These are phyloP conservation scores for Paecilomyces variotii DNA, from an alignment of 2,329 filamentous ascomycete genomes.

Conservation along the genomic window DNA sequence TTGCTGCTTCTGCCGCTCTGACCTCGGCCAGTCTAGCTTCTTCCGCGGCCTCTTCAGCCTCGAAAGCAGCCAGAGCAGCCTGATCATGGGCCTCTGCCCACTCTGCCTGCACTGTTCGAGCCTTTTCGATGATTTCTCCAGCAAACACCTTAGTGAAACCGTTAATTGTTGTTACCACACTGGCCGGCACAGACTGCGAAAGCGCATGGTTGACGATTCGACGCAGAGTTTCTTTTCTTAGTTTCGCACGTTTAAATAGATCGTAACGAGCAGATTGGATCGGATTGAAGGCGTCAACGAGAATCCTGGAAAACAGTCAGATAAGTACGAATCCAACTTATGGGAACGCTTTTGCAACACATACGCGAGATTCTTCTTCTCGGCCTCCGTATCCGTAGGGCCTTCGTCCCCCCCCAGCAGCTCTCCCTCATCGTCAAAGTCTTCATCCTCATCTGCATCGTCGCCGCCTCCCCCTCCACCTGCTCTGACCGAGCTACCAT, in stretches of 20 bases:
- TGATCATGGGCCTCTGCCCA: constrained; percentile 44
- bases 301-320: constrained; percentile 28
- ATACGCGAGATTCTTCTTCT: constrained; percentile 45
- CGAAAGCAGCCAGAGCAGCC: constrained; percentile 46
- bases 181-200: constrained; percentile 57
- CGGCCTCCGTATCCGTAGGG: constrained; percentile 41
- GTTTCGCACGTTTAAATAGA: constrained; percentile 41
- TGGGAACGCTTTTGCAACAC: constrained; percentile 12
- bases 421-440: constrained; percentile 41
- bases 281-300: constrained; percentile 40
- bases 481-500: constrained; percentile 23
- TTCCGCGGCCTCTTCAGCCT: constrained; percentile 50
- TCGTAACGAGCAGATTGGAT: constrained; percentile 43
- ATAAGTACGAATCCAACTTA: neutral
- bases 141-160: constrained; percentile 61
- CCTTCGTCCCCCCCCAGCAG: constrained; percentile 38
- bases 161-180: constrained; percentile 56
- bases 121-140: constrained; percentile 58
- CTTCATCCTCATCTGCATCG: constrained; percentile 44
- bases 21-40: constrained; percentile 26
- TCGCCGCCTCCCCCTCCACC: constrained; percentile 36
- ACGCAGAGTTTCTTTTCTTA: constrained; percentile 44
- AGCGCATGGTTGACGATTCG: constrained; percentile 59
- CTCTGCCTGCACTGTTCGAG: constrained; percentile 53
- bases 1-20: constrained; percentile 14